These are phyloP conservation scores for Warburgia ugandensis DNA, from an alignment of 164 flowering plant genomes.

Conservation along the genomic window DNA sequence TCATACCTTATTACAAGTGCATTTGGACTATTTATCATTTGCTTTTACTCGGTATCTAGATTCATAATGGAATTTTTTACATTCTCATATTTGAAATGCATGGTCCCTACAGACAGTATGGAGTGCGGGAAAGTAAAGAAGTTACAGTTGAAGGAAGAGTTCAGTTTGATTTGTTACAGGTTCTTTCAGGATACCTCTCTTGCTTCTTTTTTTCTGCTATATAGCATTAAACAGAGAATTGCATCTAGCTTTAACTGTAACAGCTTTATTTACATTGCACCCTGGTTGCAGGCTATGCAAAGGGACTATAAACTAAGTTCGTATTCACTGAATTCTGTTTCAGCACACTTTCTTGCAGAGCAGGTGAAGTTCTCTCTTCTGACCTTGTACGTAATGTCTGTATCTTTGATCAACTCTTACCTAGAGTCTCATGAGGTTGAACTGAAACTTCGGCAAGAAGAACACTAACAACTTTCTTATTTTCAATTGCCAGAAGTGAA, in stretches of 20 bases:
- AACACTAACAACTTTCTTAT: no score
- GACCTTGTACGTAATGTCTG: background rate
- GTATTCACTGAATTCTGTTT: conserved; percentile 94
- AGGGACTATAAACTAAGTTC: conserved; percentile 95
- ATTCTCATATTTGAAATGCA: background rate
- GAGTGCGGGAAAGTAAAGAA: conserved; percentile 96
- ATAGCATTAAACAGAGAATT: background rate
- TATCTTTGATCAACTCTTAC: no score
- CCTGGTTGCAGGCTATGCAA: conserved; percentile 63
- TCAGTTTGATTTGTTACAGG: conserved; percentile 98
- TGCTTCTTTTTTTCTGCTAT: background rate
- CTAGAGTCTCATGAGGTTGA: no score
- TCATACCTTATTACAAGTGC: no score
- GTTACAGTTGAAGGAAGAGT: conserved; percentile 89
- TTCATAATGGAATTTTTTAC: background rate
- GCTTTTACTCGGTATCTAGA: no score
- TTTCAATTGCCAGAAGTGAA: no score
- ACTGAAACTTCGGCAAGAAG: no score
- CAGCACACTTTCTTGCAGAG: conserved; percentile 94
- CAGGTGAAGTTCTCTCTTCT: conserved; percentile 42
- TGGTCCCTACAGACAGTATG: conserved; percentile 69
- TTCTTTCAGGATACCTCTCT: conserved; percentile 15
- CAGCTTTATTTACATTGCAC: background rate
- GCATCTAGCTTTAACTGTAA: conserved; percentile 1
- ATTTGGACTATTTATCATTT: no score